A percentile compares a stretch with the other conserved stretches of the same genome.
These are phyloP conservation scores for Penicillium sp. DNA, from an alignment of 2,329 filamentous ascomycete species.

Conservation along the genomic window DNA sequence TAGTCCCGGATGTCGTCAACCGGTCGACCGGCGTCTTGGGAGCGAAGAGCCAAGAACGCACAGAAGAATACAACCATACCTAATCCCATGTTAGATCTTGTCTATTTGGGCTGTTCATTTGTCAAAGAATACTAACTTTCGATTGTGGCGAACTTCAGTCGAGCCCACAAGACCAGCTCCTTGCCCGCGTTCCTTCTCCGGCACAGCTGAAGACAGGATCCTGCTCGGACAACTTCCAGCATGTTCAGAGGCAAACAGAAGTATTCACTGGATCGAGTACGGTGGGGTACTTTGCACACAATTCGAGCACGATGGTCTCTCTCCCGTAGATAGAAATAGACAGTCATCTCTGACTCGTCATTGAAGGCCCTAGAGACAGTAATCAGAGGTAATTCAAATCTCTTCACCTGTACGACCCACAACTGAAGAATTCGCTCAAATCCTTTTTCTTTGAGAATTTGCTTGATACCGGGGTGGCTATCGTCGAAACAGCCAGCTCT, in stretches of 20 bases:
- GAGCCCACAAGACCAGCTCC: conserved; percentile 53
- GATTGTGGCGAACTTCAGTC: conserved; percentile 55
- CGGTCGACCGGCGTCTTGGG: conserved; percentile 50
- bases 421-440: conserved; percentile 41
- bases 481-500: conserved; percentile 41
- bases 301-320: conserved; percentile 55
- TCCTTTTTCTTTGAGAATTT: conserved; percentile 31
- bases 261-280: conserved; percentile 41
- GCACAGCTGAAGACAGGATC: conserved; percentile 42
- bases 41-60: conserved; percentile 58
- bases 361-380: conserved; percentile 46
- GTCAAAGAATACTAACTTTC: conserved; percentile 45
- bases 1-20: conserved; percentile 48
- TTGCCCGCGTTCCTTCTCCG: conserved; percentile 36
- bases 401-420: conserved; percentile 24
- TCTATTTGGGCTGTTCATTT: not conserved
- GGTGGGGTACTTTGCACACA: conserved; percentile 50
- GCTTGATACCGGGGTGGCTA: conserved; percentile 26
- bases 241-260: conserved; percentile 54
- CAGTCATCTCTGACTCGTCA: conserved; percentile 43
- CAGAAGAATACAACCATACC: conserved; percentile 60
- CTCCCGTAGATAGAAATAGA: conserved; percentile 54
- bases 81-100: conserved; percentile 20
- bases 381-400: not conserved
- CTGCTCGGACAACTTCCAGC: conserved; percentile 38